Percentiles rank a stretch among this genome's conserved stretches.
Evolutionary conservation across 2,329 filamentous ascomycete species (phyloP).

Genomic region (Pezicula radicicola): DNA sequence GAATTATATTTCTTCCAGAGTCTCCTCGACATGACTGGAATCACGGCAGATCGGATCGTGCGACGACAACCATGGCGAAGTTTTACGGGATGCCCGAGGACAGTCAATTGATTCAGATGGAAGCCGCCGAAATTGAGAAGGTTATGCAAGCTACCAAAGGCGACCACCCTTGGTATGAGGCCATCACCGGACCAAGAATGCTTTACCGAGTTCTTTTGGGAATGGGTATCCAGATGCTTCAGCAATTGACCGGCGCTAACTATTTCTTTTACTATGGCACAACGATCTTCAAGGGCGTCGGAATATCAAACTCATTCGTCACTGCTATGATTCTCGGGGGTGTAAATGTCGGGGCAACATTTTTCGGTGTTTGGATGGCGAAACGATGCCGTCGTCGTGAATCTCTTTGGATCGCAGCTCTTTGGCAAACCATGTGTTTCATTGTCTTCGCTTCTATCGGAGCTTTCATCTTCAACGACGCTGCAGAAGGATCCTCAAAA

Average conservation of each 20-base stretch:
- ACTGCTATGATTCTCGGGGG: constrained; percentile 66
- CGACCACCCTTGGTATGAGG: constrained; percentile 60
- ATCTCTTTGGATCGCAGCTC: constrained; percentile 61
- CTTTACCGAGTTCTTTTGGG: constrained; percentile 63
- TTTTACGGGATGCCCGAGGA: constrained; percentile 46
- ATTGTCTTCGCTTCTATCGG: constrained; percentile 53
- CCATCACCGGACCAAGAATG: constrained; percentile 58
- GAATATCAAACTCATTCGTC: constrained; percentile 62
- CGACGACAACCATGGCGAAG: constrained; percentile 47
- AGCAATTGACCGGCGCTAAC: constrained; percentile 64
- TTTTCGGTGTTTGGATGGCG: constrained; percentile 55
- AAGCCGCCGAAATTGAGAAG: constrained; percentile 38
- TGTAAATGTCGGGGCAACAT: constrained; percentile 65
- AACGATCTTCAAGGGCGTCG: constrained; percentile 64
- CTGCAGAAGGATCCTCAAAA: constrained; percentile 47
- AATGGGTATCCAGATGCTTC: constrained; percentile 57
- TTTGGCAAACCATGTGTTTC: constrained; percentile 71
- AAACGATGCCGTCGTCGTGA: constrained; percentile 66
- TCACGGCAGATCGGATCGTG: constrained; percentile 42
- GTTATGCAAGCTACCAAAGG: constrained; percentile 39
- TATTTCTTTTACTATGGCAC: constrained; percentile 66
- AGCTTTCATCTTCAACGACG: constrained; percentile 49
- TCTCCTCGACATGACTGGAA: constrained; percentile 55
- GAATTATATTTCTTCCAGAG: constrained; percentile 52
- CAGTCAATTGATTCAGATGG: constrained; percentile 43